Base-by-base conservation (phyloP, 1,284 basidiomycete genomes). In the Coriolopsis trogii region DNA sequence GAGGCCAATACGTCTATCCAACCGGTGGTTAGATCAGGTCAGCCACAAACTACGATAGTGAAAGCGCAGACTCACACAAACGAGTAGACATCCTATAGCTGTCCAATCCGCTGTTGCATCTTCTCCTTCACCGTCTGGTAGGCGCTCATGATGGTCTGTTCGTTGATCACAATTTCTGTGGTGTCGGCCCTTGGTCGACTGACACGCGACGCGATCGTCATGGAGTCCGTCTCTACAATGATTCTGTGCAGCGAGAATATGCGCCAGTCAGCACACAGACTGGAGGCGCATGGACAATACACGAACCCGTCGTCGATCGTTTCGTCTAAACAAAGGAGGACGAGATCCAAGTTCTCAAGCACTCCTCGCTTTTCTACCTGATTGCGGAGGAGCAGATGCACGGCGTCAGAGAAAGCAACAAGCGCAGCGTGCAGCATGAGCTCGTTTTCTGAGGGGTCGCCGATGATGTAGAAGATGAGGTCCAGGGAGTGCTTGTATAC, bases 151-250 rank as follows among this genome's bases (percentile, higher is more conserved):
- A 97, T 79, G 4, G 93, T 96, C 74, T 98, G 95, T 73, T 99
- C 97, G 79, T 98, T 99, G 80, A 99, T 97, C 58, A 97, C 91
- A 60, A 99, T 97, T 65, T 98, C 95, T 34, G 91, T 91, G 48
- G 93, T 89, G 70, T 99, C 97, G 16, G 95, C 89, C 63, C 87
- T 87, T 41, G 97, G 93, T 60, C 95, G 78, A 60, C 93, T 96
- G 41, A 99, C 97, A 52, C 97, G 79, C 29, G 94, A 95, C 0
- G 95, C 94, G 65, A 99, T 97, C 9, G 95, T 93, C 0, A 92
- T 87, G 4, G 94, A 81, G 71, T 99, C 97, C 1, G 95, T 99
- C 72, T 99, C 96, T 41, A 99, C 88, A 61, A 99, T 96, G 70
- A 99, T 91, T 37, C 96, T 98, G 20, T 2, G 4, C 38, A 33